Base-by-base conservation (phyloP, 345 rosid species). In the Aquilaria yunnanensis region DNA sequence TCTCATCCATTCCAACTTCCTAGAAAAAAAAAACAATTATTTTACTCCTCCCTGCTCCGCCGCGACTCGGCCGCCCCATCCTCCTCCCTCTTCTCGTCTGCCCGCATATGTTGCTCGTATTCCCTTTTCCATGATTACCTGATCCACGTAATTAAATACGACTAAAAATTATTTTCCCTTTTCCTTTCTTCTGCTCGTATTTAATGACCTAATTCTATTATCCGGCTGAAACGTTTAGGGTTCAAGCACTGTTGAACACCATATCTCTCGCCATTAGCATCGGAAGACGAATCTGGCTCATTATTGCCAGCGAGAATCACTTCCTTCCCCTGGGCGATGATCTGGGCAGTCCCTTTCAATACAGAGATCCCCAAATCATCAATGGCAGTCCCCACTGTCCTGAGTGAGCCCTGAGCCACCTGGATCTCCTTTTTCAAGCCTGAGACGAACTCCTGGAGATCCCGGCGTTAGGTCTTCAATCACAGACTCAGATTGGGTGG, bases 341-440 rank as follows among this genome's bases (percentile, higher is more conserved):
- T 83, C 79, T 85, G 86, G 56, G 91, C 84, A 47, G 96, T 88
- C 30, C 84, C 78, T 62, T 87, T 84, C 33, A 90, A 14, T 16
- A 93, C 93, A 7, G 89, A 68, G 55, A 67, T 83, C 0, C 96
- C 96, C 48, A 89, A 59, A 29, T 84, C 97, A 62, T 90, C 94
- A 57, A 93, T 81, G 47, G 74, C 79, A 50, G 75, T 81, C 9
- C 93, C 78, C 1, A 92, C 92, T 2, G 70, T 78, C 34, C 69
- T 96, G 23, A 87, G 73, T 51, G 97, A 93, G 46, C 97, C 92
- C 23, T 90, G 97, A 3, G 92, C 97, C 32, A 84, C 96, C 70
- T 90, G 91, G 70, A 93, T 78, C 85, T 93, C 98, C 67, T 89
- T 90, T 77, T 75, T 81, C 33, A 93, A 64, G 29, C 96, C 98